Evolutionary conservation across 2,329 filamentous ascomycete genomes (phyloP).

Genomic region (Camillea tinctor): DNA sequence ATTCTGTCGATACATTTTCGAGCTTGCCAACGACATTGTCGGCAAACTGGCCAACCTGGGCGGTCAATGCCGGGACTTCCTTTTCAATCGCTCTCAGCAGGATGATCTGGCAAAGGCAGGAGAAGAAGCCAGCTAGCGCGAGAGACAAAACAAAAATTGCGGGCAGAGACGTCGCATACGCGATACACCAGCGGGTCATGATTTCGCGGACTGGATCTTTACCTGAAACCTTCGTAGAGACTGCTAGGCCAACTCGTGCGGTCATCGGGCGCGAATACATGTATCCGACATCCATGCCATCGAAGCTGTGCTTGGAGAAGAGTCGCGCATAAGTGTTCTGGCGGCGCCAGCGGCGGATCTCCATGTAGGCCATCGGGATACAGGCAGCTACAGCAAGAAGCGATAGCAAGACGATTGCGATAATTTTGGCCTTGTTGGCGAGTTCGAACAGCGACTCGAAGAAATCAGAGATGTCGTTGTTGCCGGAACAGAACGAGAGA

Average conservation of each 20-base stretch:
- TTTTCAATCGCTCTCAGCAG: slow-evolving; percentile 72
- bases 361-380: slow-evolving; percentile 75
- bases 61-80: slow-evolving; percentile 71
- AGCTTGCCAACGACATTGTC: slow-evolving; percentile 73
- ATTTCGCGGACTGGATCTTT: slow-evolving; percentile 52
- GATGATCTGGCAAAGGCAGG: slow-evolving; percentile 78
- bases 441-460: slow-evolving; percentile 71
- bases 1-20: slow-evolving; percentile 69
- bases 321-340: slow-evolving; percentile 69
- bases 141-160: slow-evolving; percentile 86
- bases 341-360: slow-evolving; percentile 73
- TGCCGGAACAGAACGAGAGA: slow-evolving; percentile 84
- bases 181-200: slow-evolving; percentile 77
- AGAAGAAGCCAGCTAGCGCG: slow-evolving; percentile 76
- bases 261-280: slow-evolving; percentile 80
- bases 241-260: slow-evolving; percentile 67
- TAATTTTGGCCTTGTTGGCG: slow-evolving; percentile 66
- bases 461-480: slow-evolving; percentile 78
- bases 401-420: slow-evolving; percentile 74
- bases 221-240: slow-evolving; percentile 63
- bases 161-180: slow-evolving; percentile 81
- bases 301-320: slow-evolving; percentile 64
- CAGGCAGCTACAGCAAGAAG: slow-evolving; percentile 71
- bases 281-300: slow-evolving; percentile 86
- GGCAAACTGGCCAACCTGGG: slow-evolving; percentile 76